Evolutionary conservation across 169 alveolate genomes (phyloP), one percentile per base, ranked within the genome.

Genomic region (Eimeria maxima): DNA sequence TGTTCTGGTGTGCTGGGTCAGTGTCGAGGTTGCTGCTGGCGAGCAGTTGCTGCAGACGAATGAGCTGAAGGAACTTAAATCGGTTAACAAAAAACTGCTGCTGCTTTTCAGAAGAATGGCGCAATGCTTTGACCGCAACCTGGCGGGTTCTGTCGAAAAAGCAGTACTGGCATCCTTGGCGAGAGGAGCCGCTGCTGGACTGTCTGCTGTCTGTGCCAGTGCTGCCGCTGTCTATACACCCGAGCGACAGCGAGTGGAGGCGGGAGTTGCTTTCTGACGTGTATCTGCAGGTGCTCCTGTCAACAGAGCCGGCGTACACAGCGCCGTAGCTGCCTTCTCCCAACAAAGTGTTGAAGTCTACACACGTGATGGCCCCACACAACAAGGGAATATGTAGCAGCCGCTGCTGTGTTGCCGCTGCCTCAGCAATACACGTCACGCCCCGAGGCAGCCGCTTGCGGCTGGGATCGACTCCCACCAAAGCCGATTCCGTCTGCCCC

Each of bases 371-470:
- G 8, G 87, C 57, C 60, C 87, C 87, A 22, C 87, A 76, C 18
- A 45, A 20, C 4, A 76, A 22, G 33, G 87, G 87, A 33, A 76
- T 76, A 47, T 45, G 60, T 60, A 76, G 60, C 63, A 76, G 63
- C 63, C 87, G 87, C 87, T 76, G 87, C 87, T 76, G 87, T 22
- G 87, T 42, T 38, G 87, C 87, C 42, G 87, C 55, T 45, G 87
- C 87, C 27, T 29, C 60, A 10, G 87, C 87, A 4, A 76, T 76
- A 60, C 87, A 76, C 1, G 87, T 76, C 18, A 42, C 45, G 13
- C 63, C 87, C 47, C 87, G 87, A 53, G 60, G 60, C 60, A 7
- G 60, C 16, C 6, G 20, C 20, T 7, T 11, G 60, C 60, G 60
- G 16, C 20, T 14, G 16, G 10, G 60, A 53, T 53, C 60, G 60